phyloP scores from a whole-genome alignment of 345 rosid species.

The Luvunga scandens region DNA sequence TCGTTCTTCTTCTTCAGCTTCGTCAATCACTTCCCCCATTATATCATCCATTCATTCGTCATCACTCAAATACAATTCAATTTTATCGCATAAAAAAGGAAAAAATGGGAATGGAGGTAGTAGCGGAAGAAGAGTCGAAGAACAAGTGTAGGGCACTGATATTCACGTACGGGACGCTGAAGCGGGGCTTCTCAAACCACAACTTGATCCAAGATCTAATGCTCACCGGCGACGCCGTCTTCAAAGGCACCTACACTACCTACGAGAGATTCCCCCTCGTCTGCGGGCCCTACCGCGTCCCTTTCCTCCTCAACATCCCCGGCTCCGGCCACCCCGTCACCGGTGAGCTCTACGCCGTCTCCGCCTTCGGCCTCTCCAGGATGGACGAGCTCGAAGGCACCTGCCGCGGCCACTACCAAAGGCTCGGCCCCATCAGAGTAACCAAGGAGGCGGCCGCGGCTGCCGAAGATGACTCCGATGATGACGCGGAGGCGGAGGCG shows the following conservation, averaged over 20 bases:
- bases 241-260: constrained; percentile 55
- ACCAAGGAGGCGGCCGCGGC: not conserved
- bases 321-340: constrained; percentile 54
- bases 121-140: too few relatives aligned
- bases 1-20: too few relatives aligned
- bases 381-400: constrained; percentile 83
- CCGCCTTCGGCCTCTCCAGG: constrained; percentile 47
- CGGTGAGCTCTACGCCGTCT: constrained; percentile 79
- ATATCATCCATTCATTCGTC: too few relatives aligned
- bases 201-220: constrained; percentile 63
- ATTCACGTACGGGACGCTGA: constrained; percentile 82
- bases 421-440: constrained; percentile 39
- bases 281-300: constrained; percentile 82
- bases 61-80: too few relatives aligned
- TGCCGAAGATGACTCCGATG: not conserved
- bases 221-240: constrained; percentile 61
- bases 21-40: too few relatives aligned
- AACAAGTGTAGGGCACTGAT: constrained; percentile 25
- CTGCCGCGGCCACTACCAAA: constrained; percentile 54
- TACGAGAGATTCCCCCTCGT: constrained; percentile 57
- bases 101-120: not conserved
- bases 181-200: constrained; percentile 75
- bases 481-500: constrained; percentile 11
- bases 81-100: too few relatives aligned
- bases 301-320: constrained; percentile 78